Evolutionary conservation across 1,284 basidiomycete genomes (phyloP), one percentile per base, ranked within the genome.

Genomic region (Microbotryum saponariae): DNA sequence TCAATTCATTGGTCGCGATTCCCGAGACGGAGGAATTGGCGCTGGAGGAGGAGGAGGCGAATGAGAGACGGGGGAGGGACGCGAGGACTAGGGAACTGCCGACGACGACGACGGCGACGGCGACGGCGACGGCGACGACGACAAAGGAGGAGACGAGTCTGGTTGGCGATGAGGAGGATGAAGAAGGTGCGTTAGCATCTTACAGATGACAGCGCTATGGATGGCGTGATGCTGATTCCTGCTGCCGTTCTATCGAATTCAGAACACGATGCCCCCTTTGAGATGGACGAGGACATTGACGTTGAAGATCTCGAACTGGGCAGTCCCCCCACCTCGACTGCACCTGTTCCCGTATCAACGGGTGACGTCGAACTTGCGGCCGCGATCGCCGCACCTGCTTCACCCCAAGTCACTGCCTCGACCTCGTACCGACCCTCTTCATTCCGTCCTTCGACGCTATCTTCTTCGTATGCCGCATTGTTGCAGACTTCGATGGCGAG

Each of bases 281-380:
- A 70, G 29, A 66, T 72, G 69, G 71, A 72, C 61, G 71, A 72
- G 50, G 70, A 71, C 57, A 62, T 70, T 20, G 68, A 65, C 44
- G 31, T 46, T 20, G 61, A 53, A 6, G 33, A 49, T 27, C 31
- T 54, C 20, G 18, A 25, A 51, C 21, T 23, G n/a, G 16, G 50
- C 44, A 44, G 10, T 5, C 27, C 14, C 5, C 12, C 12, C 9
- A 46, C 33, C 46, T 18, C 29, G 27, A 27, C 33, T 20, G 10
- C 27, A 8, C 14, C 46, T 47, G 7, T 23, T 12, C 21, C 25
- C 4, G 14, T 21, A 21, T 4, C 27, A 12, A 21, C 27, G 21
- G 46, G 42, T 37, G 31, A 51, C 10, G 42, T 58, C 42, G 27
- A 48, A 48, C 48, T 47, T 7, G 31, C 53, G 25, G 12, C 52